These are phyloP conservation scores for Echinosophora koreensis DNA, from an alignment of 306 rosid genomes.

Conservation along the genomic window DNA sequence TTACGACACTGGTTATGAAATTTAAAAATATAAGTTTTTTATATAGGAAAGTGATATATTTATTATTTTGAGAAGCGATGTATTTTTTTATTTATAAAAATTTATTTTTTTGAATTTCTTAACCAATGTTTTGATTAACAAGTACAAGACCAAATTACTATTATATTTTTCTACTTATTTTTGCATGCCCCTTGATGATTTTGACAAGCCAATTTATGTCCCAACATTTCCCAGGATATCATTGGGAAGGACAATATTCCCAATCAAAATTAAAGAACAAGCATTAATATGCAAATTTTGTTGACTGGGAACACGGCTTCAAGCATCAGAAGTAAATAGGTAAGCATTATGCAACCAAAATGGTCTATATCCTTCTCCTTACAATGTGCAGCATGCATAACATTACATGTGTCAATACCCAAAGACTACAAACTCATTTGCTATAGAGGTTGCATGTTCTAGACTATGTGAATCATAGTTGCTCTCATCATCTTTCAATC, in stretches of 20 bases:
- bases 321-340: not conserved
- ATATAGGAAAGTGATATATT: no score
- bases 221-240: conserved; percentile 29
- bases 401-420: conserved; percentile 16
- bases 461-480: not conserved
- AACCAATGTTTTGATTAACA: no score
- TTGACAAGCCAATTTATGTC: not conserved
- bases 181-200: not conserved
- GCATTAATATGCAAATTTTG: not conserved
- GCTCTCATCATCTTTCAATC: conserved; percentile 9
- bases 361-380: not conserved
- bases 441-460: not conserved
- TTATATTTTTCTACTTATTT: not conserved
- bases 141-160: no score
- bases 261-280: conserved; percentile 44
- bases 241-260: conserved; percentile 27
- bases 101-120: no score
- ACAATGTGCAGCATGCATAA: conserved; percentile 6
- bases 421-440: not conserved
- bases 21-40: no score
- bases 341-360: not conserved
- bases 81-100: no score
- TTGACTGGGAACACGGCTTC: conserved; percentile 15
- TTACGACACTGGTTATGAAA: no score
- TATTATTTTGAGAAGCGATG: no score